phyloP scores from a whole-genome alignment of 2,329 filamentous ascomycete genomes.

The Thelonectria discophora region DNA sequence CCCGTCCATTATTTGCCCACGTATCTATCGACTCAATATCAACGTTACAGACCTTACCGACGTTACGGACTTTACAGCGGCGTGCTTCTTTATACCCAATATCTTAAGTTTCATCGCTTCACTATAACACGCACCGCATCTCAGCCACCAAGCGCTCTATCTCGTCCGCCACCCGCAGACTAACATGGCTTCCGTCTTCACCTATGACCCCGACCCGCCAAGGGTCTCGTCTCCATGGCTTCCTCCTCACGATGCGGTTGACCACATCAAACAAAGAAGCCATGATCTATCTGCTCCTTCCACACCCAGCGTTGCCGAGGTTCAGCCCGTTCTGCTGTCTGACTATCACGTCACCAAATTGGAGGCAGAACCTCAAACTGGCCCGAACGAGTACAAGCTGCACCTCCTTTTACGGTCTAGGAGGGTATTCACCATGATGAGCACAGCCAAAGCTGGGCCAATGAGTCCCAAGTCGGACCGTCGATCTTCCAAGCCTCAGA shows the following conservation, averaged over 20 bases:
- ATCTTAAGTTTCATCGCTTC: slow-evolving; percentile 27
- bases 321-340: slow-evolving; percentile 55
- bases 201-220: slow-evolving; percentile 88
- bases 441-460: slow-evolving; percentile 56
- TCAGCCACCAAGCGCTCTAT: slow-evolving; percentile 46
- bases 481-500: slow-evolving; percentile 28
- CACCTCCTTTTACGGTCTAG: slow-evolving; percentile 85
- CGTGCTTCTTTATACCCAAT: slow-evolving; percentile 25
- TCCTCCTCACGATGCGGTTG: slow-evolving; percentile 59
- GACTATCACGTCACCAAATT: slow-evolving; percentile 78
- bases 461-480: slow-evolving; percentile 5
- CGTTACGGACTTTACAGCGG: slow-evolving; percentile 19
- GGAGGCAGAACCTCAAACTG: slow-evolving; percentile 90
- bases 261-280: slow-evolving; percentile 49
- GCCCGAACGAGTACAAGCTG: slow-evolving; percentile 95
- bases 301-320: slow-evolving; percentile 38
- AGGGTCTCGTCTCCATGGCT: slow-evolving; percentile 93
- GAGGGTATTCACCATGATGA: slow-evolving; percentile 76
- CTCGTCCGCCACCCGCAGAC: not conserved
- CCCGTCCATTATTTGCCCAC: slow-evolving; percentile 27
- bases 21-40: slow-evolving; percentile 23
- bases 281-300: slow-evolving; percentile 31
- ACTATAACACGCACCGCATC: not conserved
- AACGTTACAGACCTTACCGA: slow-evolving; percentile 21
- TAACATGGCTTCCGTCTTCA: slow-evolving; percentile 92